Conservation (phyloP, 176 grass and related monocot genomes). For the Microstegium vimineum region DNA sequence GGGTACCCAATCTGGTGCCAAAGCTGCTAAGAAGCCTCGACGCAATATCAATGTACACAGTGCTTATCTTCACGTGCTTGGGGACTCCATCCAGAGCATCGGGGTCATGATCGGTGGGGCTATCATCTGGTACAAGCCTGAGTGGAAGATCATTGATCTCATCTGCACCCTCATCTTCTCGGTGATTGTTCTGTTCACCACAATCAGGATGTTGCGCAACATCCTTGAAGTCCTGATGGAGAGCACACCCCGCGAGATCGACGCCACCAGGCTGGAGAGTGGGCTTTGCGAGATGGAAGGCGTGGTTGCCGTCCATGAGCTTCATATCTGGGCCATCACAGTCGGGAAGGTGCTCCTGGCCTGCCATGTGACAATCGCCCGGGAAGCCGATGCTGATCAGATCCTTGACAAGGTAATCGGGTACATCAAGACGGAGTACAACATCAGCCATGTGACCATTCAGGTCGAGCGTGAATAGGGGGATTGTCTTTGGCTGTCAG, state of each 20-base stretch:
- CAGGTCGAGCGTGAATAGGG: conserved; percentile 86
- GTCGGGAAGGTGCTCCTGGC: conserved; percentile 91
- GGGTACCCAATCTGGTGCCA: conserved; percentile 24
- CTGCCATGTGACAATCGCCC: conserved; percentile 80
- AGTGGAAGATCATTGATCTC: conserved; percentile 99
- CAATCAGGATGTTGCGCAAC: conserved; percentile 82
- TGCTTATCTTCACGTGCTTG: conserved; percentile 86
- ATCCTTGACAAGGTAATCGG: conserved; percentile 84
- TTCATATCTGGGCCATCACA: conserved; percentile 99
- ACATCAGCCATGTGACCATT: conserved; percentile 98
- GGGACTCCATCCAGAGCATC: conserved; percentile 89
- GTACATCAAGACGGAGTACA: conserved; percentile 92
- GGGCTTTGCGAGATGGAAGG: conserved; percentile 72
- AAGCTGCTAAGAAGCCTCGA: conserved; percentile 44
- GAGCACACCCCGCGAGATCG: conserved; percentile 89
- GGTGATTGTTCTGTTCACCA: conserved; percentile 76
- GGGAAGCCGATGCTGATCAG: conserved; percentile 61
- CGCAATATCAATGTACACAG: conserved; percentile 98
- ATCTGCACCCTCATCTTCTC: conserved; percentile 98
- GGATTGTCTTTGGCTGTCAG: not conserved
- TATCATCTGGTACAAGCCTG: conserved; percentile 98
- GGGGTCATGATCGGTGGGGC: conserved; percentile 97
- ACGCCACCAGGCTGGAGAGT: conserved; percentile 70
- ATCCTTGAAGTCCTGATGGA: conserved; percentile 96
- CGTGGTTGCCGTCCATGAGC: conserved; percentile 81